phyloP scores from a whole-genome alignment of 2,329 filamentous ascomycete species.

The Fulvia fulva region DNA sequence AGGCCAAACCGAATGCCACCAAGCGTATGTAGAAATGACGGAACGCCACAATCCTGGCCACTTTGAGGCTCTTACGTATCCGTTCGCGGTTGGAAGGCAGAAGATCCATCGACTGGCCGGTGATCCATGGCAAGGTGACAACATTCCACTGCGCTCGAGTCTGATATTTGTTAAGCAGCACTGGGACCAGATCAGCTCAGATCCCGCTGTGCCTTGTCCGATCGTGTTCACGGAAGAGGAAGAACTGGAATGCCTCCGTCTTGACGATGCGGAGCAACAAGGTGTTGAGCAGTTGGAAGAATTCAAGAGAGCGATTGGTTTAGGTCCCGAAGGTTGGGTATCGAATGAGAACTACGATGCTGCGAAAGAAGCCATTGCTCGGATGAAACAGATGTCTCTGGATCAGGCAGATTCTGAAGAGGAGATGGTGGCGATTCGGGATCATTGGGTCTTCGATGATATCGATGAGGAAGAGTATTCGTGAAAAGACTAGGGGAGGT shows the following conservation, averaged over 20 bases:
- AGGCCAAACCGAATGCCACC: conserved; percentile 14
- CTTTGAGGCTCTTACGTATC: conserved; percentile 19
- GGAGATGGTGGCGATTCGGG: conserved; percentile 13
- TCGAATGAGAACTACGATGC: conserved; percentile 18
- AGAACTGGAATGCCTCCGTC: conserved; percentile 24
- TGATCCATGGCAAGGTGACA: conserved; percentile 28
- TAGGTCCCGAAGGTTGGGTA: conserved; percentile 24
- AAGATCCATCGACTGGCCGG: conserved; percentile 19
- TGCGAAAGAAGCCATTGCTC: conserved; percentile 15
- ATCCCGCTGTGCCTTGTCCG: conserved; percentile 12
- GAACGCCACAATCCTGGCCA: conserved; percentile 13
- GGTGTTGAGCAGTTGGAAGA: conserved; percentile 25
- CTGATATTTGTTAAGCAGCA: conserved; percentile 19
- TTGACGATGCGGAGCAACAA: conserved; percentile 19
- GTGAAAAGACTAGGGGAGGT: not conserved
- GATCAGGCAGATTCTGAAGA: conserved; percentile 18
- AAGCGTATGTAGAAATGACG: conserved; percentile 15
- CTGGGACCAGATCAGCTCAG: conserved; percentile 9
- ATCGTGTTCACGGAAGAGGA: conserved; percentile 16
- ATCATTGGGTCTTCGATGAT: conserved; percentile 29
- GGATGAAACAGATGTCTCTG: conserved; percentile 27
- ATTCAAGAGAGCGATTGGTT: conserved; percentile 9
- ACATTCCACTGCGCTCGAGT: conserved; percentile 21
- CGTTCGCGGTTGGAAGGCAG: conserved; percentile 17
- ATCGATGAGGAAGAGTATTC: conserved; percentile 36